Conservation (phyloP, 305 asterid genomes). For the Rubia tinctorum region DNA sequence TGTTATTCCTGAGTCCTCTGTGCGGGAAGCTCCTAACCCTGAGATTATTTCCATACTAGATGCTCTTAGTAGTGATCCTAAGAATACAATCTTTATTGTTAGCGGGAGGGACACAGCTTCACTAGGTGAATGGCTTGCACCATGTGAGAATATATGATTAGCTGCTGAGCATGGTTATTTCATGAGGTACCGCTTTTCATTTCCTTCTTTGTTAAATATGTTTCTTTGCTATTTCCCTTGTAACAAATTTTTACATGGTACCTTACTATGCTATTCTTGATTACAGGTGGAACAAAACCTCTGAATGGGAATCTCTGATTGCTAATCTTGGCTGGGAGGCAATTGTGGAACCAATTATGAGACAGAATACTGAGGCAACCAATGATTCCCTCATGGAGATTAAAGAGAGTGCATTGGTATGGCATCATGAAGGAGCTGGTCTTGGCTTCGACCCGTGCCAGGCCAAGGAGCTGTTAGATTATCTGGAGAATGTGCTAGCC, state of each 20-base stretch:
- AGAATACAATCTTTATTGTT: too few species aligned
- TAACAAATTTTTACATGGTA: too few species aligned
- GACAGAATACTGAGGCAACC: neutral
- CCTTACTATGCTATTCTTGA: neutral
- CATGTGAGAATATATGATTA: neutral
- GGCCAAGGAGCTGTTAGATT: neutral
- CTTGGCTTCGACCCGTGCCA: neutral
- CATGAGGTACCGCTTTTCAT: neutral
- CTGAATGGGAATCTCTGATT: neutral
- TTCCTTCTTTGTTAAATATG: neutral
- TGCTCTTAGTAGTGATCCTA: too few species aligned
- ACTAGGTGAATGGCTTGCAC: too few species aligned
- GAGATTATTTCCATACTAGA: too few species aligned
- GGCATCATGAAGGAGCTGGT: neutral
- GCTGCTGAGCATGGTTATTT: neutral
- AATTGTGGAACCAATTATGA: neutral
- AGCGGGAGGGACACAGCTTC: too few species aligned
- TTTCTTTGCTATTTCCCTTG: neutral
- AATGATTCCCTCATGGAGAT: neutral
- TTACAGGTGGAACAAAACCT: neutral
- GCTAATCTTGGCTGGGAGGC: neutral
- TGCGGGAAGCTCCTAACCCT: too few species aligned
- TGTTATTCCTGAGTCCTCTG: neutral
- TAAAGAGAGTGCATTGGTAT: too few species aligned
- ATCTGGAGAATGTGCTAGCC: neutral